Percentiles rank a stretch among this genome's conserved stretches.
Evolutionary conservation across 176 grass and related monocot species (phyloP).

Genomic region (Thinopyrum elongatum): DNA sequence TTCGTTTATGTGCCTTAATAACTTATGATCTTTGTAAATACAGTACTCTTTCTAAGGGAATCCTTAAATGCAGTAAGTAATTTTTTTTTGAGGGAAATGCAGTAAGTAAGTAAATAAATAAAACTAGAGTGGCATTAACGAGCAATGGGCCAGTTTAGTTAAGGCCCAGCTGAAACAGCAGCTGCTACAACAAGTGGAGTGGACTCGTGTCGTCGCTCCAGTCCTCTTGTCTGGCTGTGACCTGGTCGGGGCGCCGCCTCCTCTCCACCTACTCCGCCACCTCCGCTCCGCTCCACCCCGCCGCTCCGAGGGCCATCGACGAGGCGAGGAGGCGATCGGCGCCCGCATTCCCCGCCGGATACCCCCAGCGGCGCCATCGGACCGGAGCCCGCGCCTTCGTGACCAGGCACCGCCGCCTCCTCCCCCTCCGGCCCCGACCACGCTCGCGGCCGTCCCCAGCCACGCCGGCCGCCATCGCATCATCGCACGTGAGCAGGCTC

Average conservation of each 20-base stretch:
- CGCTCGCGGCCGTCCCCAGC: background rate
- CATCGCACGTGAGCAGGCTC: background rate
- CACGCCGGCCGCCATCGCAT: background rate
- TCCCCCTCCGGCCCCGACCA: background rate
- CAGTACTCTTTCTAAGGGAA: no score
- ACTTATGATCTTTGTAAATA: no score
- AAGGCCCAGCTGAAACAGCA: no score
- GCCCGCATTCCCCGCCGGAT: background rate
- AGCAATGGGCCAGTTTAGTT: no score
- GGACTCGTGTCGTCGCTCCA: no score
- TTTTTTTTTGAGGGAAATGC: no score
- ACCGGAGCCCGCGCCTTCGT: background rate
- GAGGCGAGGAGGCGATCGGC: background rate
- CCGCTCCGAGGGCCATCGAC: background rate
- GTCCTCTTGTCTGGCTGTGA: background rate
- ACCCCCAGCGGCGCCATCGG: background rate
- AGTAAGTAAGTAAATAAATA: no score
- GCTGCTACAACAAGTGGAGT: no score
- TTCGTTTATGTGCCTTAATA: no score
- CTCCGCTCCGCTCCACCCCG: background rate
- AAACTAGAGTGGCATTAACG: no score
- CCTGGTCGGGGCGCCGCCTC: background rate
- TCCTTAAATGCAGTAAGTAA: no score
- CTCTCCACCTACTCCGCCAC: background rate
- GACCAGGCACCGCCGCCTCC: background rate